Conservation (phyloP, 768 basidiomycete species). For the Cantharellus anzutake region DNA sequence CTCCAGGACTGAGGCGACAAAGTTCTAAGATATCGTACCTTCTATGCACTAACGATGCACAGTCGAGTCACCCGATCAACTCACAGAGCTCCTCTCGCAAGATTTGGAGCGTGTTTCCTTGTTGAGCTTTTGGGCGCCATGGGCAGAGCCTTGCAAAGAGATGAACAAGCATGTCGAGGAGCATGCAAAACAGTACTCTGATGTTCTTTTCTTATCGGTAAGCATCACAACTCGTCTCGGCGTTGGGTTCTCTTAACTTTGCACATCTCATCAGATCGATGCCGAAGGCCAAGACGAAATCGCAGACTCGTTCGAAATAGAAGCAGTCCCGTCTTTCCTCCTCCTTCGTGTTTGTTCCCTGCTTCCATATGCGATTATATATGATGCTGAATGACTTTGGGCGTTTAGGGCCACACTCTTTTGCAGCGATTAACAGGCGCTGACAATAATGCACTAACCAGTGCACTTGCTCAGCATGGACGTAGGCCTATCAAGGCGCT, state of each 20-base stretch:
- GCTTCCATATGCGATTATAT: not conserved
- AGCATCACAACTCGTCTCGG: slow-evolving; percentile 3
- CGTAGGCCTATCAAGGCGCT: slow-evolving; percentile 23
- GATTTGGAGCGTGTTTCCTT: slow-evolving; percentile 72
- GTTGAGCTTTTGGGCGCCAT: slow-evolving; percentile 85
- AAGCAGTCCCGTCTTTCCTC: slow-evolving; percentile 72
- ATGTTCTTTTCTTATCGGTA: slow-evolving; percentile 58
- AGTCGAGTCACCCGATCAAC: slow-evolving; percentile 36
- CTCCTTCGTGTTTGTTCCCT: slow-evolving; percentile 48
- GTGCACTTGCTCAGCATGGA: slow-evolving; percentile 40
- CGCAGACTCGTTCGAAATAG: slow-evolving; percentile 79
- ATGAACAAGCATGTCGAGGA: slow-evolving; percentile 70
- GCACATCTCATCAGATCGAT: slow-evolving; percentile 41
- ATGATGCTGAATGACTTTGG: not conserved
- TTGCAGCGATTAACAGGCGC: slow-evolving; percentile 64
- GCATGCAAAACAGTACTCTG: slow-evolving; percentile 50
- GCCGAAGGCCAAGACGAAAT: slow-evolving; percentile 70
- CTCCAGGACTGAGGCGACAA: not conserved
- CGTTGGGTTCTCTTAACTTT: not conserved
- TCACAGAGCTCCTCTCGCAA: slow-evolving; percentile 49
- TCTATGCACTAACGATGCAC: not conserved
- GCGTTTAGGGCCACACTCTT: slow-evolving; percentile 64
- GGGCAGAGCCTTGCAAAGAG: slow-evolving; percentile 73
- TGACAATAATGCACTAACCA: slow-evolving; percentile 46
- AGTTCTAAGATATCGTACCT: not conserved